Base-by-base conservation (phyloP, 2,329 filamentous ascomycete species). In the Hymenotorrendiella dingleyae region DNA sequence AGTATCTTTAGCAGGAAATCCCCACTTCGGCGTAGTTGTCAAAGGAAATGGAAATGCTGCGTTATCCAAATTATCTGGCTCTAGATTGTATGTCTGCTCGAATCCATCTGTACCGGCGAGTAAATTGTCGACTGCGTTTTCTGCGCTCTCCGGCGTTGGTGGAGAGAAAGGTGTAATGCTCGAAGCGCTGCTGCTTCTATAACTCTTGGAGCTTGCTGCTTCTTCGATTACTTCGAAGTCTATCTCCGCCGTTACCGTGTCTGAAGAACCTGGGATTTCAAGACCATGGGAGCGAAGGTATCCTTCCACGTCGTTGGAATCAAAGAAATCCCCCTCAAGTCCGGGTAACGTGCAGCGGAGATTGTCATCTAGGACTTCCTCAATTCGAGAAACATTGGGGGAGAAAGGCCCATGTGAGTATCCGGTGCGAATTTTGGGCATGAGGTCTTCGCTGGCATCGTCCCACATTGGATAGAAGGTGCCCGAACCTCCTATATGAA, bases 261-360 rank as follows among this genome's bases (percentile, higher is more conserved):
- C 80, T 8, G 74, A 69, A 8, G 70, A 67, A 0, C 74, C 71
- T 8, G 82, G 74, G 39, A 89, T 78, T 34, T 68, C 60, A 22
- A 88, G 74, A 4, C 80, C 80, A 22, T 75, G 73, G 37, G 75
- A 70, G 29, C 72, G 73, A 3, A 94, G 66, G 57, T 89, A 93
- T 10, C 76, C 71, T 61, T 93, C 84, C 0, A 89, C 80, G 59
- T 93, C 87, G 46, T 86, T 74, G 0, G 80, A 67, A 56, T 93
- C 86, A 53, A 84, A 86, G 69, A 86, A 93, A 38, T 86, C 77
- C 4, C 85, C 85, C 46, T 84, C 75, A 47, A 82, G 84, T 0
- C 78, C 83, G 1, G 74, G 71, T 6, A 81, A 61, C 28, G 70
- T 71, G 49, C 76, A 71, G 16, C 66, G 66, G 51, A 84, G 68